phyloP scores from a whole-genome alignment of 306 rosid genomes.

The Alnus glutinosa region DNA sequence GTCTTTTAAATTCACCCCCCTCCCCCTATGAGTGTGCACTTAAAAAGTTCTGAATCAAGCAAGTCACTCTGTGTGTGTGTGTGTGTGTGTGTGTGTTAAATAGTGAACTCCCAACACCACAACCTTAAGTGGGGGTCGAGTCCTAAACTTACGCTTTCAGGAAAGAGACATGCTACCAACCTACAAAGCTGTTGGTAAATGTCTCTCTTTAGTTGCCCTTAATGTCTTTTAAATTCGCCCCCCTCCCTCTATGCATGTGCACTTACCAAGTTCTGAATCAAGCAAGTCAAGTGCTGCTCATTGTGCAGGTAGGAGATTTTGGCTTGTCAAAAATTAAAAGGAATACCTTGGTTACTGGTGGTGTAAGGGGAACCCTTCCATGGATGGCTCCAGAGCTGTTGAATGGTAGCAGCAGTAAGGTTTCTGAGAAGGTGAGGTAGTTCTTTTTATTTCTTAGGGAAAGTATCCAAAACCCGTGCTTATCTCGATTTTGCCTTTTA shows the following conservation, averaged over 20 bases:
- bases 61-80: no score
- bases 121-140: not conserved
- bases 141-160: not conserved
- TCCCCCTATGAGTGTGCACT: not conserved
- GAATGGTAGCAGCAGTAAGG: constrained; percentile 87
- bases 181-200: constrained; percentile 2
- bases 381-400: constrained; percentile 97
- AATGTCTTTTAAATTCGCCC: not conserved
- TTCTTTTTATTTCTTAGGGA: no score
- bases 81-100: not conserved
- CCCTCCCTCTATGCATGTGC: not conserved
- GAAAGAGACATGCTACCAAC: constrained; percentile 1
- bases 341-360: constrained; percentile 84
- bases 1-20: not conserved
- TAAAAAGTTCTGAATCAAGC: constrained; percentile 4
- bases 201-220: not conserved
- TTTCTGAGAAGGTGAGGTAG: constrained; percentile 77
- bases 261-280: not conserved
- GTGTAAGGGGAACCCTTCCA: constrained; percentile 87
- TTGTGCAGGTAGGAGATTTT: constrained; percentile 83
- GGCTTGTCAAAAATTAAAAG: constrained; percentile 89
- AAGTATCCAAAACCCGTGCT: no score
- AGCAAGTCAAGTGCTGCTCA: constrained; percentile 1
- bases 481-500: no score
- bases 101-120: not conserved